phyloP scores from a whole-genome alignment of 768 basidiomycete species.

The Cyclocybe aegerita region DNA sequence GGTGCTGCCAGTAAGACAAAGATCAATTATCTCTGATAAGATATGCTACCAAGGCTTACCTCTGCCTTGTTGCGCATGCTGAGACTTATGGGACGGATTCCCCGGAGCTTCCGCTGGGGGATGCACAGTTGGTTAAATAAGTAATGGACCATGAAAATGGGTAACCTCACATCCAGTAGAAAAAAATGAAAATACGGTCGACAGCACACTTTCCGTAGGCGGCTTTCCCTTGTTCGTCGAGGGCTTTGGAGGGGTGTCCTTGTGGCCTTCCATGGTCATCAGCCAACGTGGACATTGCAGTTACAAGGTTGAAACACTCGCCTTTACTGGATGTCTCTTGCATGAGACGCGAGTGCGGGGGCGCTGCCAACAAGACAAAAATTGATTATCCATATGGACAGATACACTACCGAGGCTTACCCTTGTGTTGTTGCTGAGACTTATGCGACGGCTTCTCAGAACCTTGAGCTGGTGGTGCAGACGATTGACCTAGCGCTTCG shows the following conservation, averaged over 20 bases:
- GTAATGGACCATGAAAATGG: too few species aligned
- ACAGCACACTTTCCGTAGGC: slow-evolving; percentile 7
- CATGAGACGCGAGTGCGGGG: slow-evolving; percentile 9
- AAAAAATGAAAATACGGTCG: slow-evolving; percentile 4
- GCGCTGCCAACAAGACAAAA: too few species aligned
- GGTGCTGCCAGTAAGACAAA: too few species aligned
- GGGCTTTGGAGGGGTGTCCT: slow-evolving; percentile 9
- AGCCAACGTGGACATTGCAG: slow-evolving; percentile 11
- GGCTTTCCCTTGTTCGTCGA: slow-evolving; percentile 10
- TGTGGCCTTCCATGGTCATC: slow-evolving; percentile 12
- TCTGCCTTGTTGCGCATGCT: slow-evolving; percentile 10
- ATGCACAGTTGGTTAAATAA: slow-evolving; percentile 7
- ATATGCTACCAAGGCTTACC: slow-evolving; percentile 7
- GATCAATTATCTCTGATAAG: slow-evolving; percentile 6
- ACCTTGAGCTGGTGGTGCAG: slow-evolving; percentile 12
- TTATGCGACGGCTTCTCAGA: slow-evolving; percentile 11
- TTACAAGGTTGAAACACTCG: slow-evolving; percentile 8
- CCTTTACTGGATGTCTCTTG: slow-evolving; percentile 12
- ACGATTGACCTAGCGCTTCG: slow-evolving; percentile 12
- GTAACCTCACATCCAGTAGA: slow-evolving; percentile 13
- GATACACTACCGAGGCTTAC: slow-evolving; percentile 14
- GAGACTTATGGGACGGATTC: too few species aligned
- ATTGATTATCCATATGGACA: too few species aligned
- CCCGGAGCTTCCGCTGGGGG: slow-evolving; percentile 11
- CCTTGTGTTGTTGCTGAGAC: slow-evolving; percentile 14